These are phyloP conservation scores for Penicillium manginii DNA, from an alignment of 495 filamentous ascomycete genomes.

Conservation along the genomic window DNA sequence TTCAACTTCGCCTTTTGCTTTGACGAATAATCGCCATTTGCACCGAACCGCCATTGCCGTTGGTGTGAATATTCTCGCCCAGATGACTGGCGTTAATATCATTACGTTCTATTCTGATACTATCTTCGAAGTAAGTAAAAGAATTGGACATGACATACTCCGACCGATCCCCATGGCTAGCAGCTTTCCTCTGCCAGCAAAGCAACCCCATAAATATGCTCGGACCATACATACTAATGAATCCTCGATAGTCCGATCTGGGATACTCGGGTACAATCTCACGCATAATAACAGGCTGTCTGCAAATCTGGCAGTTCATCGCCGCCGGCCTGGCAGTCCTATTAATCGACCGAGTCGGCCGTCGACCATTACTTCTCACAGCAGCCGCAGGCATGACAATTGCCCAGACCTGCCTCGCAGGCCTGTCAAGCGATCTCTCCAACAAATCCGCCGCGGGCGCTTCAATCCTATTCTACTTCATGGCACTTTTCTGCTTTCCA, in stretches of 20 bases:
- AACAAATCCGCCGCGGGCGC: slow-evolving; percentile 36
- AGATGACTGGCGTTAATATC: slow-evolving; percentile 36
- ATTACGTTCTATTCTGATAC: slow-evolving; percentile 35
- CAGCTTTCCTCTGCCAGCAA: too few species aligned
- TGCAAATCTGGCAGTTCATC: slow-evolving; percentile 35
- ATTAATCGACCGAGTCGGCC: slow-evolving; percentile 32
- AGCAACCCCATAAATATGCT: background rate
- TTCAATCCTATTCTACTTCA: slow-evolving; percentile 58
- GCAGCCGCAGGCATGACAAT: slow-evolving; percentile 62
- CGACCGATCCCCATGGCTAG: too few species aligned
- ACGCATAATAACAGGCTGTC: slow-evolving; percentile 26
- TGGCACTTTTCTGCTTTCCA: slow-evolving; percentile 68
- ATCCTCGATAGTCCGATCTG: slow-evolving; percentile 8
- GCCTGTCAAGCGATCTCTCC: slow-evolving; percentile 32
- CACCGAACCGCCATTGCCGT: slow-evolving; percentile 30
- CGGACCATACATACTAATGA: background rate
- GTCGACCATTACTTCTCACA: slow-evolving; percentile 60
- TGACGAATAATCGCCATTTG: slow-evolving; percentile 37
- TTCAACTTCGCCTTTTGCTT: slow-evolving; percentile 25
- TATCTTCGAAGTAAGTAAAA: slow-evolving; percentile 18
- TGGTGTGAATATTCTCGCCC: slow-evolving; percentile 27
- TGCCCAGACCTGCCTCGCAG: slow-evolving; percentile 62
- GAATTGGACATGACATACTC: too few species aligned
- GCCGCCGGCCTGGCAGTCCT: slow-evolving; percentile 29
- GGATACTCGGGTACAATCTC: slow-evolving; percentile 25